Evolutionary conservation across 495 filamentous ascomycete species (phyloP).

Genomic region (Aspergillus sparsus): DNA sequence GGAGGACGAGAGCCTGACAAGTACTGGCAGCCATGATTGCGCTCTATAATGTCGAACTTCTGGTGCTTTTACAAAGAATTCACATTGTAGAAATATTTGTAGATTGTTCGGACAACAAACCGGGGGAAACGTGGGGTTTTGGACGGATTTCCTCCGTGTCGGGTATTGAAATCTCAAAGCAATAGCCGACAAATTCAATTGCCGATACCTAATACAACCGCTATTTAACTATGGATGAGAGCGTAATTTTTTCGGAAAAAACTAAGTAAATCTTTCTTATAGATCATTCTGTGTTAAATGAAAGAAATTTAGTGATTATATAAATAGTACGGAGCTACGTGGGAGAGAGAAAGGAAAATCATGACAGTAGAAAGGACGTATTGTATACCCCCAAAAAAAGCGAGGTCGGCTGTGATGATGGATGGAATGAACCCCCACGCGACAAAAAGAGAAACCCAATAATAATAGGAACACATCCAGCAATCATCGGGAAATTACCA

Average conservation of each 20-base stretch:
- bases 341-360: no score
- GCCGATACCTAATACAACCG: neutral
- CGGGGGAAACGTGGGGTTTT: slow-evolving; percentile 20
- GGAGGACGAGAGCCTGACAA: slow-evolving; percentile 64
- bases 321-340: no score
- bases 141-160: slow-evolving; percentile 40
- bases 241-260: neutral
- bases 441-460: no score
- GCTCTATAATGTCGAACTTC: no score
- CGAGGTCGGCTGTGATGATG: no score
- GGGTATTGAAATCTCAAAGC: slow-evolving; percentile 33
- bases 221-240: no score
- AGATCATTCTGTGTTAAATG: no score
- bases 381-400: no score
- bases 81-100: neutral
- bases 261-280: neutral
- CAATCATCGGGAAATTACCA: neutral
- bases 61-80: neutral
- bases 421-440: no score
- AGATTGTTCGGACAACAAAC: slow-evolving; percentile 11
- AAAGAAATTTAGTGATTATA: no score
- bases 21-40: slow-evolving; percentile 27
- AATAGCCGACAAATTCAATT: slow-evolving; percentile 36
- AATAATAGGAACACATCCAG: no score
- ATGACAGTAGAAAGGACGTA: no score